Conservation (phyloP, 768 basidiomycete species). For the Dendrothele bispora region DNA sequence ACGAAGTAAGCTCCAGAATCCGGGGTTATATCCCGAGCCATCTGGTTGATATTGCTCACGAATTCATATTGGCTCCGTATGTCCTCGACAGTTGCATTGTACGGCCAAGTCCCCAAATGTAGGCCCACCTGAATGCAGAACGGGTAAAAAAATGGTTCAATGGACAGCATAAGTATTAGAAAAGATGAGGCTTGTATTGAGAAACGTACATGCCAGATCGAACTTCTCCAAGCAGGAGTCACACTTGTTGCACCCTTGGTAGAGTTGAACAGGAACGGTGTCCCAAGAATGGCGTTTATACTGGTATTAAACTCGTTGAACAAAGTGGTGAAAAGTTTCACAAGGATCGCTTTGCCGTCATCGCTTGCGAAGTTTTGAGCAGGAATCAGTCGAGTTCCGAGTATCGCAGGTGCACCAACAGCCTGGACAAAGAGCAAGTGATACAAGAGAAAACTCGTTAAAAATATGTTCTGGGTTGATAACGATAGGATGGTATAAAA, state of each 20-base stretch:
- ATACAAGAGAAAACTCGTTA: neutral
- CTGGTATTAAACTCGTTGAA: slow-evolving; percentile 13
- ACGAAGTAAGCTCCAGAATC: slow-evolving; percentile 21
- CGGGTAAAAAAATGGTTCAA: neutral
- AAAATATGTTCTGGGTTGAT: too few species aligned
- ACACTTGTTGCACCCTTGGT: slow-evolving; percentile 16
- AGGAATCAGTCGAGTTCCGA: slow-evolving; percentile 27
- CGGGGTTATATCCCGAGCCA: slow-evolving; percentile 15
- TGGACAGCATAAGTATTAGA: neutral
- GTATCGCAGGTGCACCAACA: slow-evolving; percentile 23
- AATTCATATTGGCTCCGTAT: slow-evolving; percentile 12
- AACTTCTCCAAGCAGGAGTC: slow-evolving; percentile 21
- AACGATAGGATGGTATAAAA: too few species aligned
- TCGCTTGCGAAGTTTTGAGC: slow-evolving; percentile 20
- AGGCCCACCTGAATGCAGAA: slow-evolving; percentile 10
- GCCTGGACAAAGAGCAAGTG: slow-evolving; percentile 9
- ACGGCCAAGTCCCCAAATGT: slow-evolving; percentile 18
- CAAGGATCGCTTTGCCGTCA: slow-evolving; percentile 17
- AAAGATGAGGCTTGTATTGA: too few species aligned
- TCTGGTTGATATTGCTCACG: slow-evolving; percentile 10
- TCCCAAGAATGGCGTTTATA: slow-evolving; percentile 16
- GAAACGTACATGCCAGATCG: slow-evolving; percentile 19
- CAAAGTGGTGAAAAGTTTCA: slow-evolving; percentile 10
- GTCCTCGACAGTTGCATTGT: slow-evolving; percentile 17
- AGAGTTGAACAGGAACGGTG: slow-evolving; percentile 18